Conservation (phyloP, 768 basidiomycete genomes). For the Xerocomellus amylosporus region DNA sequence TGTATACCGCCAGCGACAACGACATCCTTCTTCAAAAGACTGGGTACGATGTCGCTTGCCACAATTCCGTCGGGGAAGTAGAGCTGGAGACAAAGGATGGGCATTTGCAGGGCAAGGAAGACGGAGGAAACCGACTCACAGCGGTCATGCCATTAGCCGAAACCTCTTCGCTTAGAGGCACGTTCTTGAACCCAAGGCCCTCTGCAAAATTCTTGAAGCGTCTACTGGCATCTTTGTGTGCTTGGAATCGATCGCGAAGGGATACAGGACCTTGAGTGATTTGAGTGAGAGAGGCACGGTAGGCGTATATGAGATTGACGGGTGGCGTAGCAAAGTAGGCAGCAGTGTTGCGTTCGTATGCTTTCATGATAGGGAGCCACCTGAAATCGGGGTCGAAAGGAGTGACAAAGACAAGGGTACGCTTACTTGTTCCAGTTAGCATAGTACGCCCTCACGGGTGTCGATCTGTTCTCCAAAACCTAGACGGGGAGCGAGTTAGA, state of each 20-base stretch:
- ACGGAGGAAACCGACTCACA: constrained; percentile 36
- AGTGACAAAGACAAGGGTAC: not conserved
- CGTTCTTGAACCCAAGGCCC: constrained; percentile 68
- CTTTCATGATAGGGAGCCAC: constrained; percentile 92
- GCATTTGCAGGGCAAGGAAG: too few species aligned
- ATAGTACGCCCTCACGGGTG: constrained; percentile 76
- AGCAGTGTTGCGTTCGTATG: constrained; percentile 77
- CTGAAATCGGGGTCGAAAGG: constrained; percentile 33
- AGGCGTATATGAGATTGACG: constrained; percentile 91
- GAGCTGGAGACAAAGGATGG: constrained; percentile 37
- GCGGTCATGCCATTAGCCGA: constrained; percentile 97
- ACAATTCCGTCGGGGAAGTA: constrained; percentile 83
- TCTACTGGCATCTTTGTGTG: constrained; percentile 67
- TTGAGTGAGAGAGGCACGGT: constrained; percentile 71
- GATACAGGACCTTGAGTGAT: constrained; percentile 65
- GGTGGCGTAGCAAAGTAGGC: constrained; percentile 96
- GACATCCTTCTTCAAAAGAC: constrained; percentile 66
- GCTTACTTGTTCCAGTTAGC: constrained; percentile 82
- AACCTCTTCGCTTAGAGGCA: constrained; percentile 58
- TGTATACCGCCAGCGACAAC: constrained; percentile 89
- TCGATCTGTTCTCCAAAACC: constrained; percentile 22
- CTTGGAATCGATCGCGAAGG: constrained; percentile 72
- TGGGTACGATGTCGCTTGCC: constrained; percentile 73
- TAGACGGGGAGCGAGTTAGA: not conserved
- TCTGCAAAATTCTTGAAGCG: constrained; percentile 66